A percentile compares a stretch with the other conserved stretches of the same genome.
Conservation (phyloP, 1,284 basidiomycete species). For the Ceratobasidium sp. region DNA sequence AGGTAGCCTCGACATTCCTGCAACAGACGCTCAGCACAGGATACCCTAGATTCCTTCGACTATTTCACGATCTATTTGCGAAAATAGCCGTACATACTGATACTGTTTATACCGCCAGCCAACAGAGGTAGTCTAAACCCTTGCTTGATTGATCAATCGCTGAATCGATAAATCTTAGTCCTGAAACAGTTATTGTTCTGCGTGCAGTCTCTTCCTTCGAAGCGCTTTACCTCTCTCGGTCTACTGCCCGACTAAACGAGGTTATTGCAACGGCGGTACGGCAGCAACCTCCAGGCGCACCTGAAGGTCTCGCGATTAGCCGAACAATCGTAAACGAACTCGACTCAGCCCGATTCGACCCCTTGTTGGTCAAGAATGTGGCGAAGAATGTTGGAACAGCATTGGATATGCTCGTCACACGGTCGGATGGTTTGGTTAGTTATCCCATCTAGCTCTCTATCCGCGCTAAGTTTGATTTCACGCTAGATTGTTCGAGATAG, state of each 20-base stretch:
- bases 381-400: conserved; percentile 78
- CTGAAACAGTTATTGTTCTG: conserved; percentile 90
- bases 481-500: conserved; percentile 80
- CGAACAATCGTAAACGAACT: conserved; percentile 89
- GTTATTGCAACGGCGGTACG: conserved; percentile 77
- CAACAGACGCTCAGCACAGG: conserved; percentile 88
- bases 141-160: not conserved
- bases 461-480: not conserved
- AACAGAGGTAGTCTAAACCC: conserved; percentile 77
- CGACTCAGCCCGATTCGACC: conserved; percentile 94
- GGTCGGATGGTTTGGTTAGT: conserved; percentile 77
- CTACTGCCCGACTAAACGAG: conserved; percentile 84
- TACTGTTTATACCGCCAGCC: conserved; percentile 83
- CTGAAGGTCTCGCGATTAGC: conserved; percentile 82
- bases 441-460: not conserved
- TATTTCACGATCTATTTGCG: conserved; percentile 96
- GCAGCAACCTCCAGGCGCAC: conserved; percentile 73
- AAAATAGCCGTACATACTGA: conserved; percentile 96
- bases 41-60: conserved; percentile 86
- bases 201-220: conserved; percentile 88
- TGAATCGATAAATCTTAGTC: conserved; percentile 55
- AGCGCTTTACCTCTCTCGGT: conserved; percentile 85
- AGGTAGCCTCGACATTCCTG: conserved; percentile 80
- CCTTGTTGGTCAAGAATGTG: conserved; percentile 82
- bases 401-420: conserved; percentile 73